These are phyloP conservation scores for Sparassis latifolia DNA, from an alignment of 1,284 basidiomycete species.

Conservation along the genomic window DNA sequence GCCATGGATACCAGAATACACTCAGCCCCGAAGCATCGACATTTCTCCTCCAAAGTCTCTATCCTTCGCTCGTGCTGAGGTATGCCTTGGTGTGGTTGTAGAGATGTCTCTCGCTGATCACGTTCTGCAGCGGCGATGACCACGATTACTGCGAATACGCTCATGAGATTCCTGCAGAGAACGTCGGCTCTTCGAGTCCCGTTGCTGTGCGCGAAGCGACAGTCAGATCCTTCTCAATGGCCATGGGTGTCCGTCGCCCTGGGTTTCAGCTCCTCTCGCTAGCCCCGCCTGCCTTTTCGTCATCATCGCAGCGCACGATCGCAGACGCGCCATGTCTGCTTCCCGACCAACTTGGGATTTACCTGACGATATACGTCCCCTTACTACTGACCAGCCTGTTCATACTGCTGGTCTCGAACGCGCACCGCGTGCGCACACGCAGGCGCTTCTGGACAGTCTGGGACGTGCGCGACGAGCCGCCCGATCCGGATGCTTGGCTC, in stretches of 20 bases:
- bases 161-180: constrained; percentile 30
- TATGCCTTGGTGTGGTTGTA: constrained; percentile 14
- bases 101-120: not conserved
- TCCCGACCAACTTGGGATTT: constrained; percentile 52
- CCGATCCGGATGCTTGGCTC: not conserved
- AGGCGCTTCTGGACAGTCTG: not conserved
- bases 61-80: constrained; percentile 48
- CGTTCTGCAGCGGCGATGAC: constrained; percentile 47
- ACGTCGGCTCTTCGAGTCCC: constrained; percentile 4
- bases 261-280: constrained; percentile 64
- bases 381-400: constrained; percentile 31
- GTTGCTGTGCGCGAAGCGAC: constrained; percentile 45
- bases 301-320: constrained; percentile 19
- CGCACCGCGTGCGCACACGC: constrained; percentile 15
- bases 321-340: constrained; percentile 49
- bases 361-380: constrained; percentile 44
- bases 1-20: constrained; percentile 60
- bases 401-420: constrained; percentile 21
- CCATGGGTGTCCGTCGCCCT: constrained; percentile 48
- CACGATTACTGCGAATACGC: constrained; percentile 60
- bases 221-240: constrained; percentile 56
- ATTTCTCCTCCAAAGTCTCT: constrained; percentile 44
- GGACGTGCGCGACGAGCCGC: too few species aligned
- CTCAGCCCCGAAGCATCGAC: constrained; percentile 42
- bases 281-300: constrained; percentile 22